Base-by-base conservation (phyloP, 116 monocot species). In the Cymodocea nodosa region DNA sequence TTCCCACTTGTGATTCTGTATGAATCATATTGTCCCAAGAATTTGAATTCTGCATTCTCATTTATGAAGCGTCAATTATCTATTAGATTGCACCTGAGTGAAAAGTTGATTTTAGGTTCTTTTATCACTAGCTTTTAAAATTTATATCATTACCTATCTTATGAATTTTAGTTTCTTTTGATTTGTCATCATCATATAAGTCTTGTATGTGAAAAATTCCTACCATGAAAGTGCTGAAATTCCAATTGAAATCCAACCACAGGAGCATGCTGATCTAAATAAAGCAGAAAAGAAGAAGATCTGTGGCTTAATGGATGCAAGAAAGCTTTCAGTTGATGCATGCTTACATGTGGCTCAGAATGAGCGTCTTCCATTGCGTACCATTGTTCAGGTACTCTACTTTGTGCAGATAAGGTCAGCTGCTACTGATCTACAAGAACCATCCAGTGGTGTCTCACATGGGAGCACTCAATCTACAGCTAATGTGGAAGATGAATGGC, bases 311-410 rank as follows among this genome's bases (percentile, higher is more conserved):
- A 75, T 89, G 6, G 77, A 89, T 74, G 84, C 79, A 68, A 74
- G 80, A 58, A 89, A 82, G 51, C 81, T 89, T 50, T 89, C 88
- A 13, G 66, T 79, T 57, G 88, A 81, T 44, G 84, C 88, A 36
- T 75, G 74, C 57, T 65, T 61, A 52, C 89, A 89, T 62, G 89
- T 84, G 15, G 79, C 89, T 23, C 84, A 89, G 37, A 89, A 89
- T 25, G 84, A 84, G 22, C 77, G 84, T 15, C 84, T 89, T 62
- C 84, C 89, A 16, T 62, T 84, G 50, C 89, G 84, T 17, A 66
- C 82, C 44, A 79, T 72, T 16, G 82, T 89, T 20, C 89, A 80
- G 19, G 79, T 82, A 23, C 82, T 89, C 51, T 89, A 82, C 61
- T 75, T 82, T 2, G 88, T 84, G 62, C 88, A 89, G 40, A 40